Conservation (phyloP, 148 eudicot species). For the Amaranthus hypochondriacus region DNA sequence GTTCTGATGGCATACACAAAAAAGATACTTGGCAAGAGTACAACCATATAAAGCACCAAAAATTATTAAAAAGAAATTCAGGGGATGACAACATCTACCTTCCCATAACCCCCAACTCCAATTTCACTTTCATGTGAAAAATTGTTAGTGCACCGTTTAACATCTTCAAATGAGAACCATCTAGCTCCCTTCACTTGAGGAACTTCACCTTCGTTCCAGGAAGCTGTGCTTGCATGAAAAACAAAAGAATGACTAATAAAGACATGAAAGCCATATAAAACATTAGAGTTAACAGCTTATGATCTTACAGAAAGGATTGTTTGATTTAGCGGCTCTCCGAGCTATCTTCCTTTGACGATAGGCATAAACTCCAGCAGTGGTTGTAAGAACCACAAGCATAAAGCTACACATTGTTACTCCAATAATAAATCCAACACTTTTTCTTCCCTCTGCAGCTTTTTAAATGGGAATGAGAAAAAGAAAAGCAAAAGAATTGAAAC, state of each 20-base stretch:
- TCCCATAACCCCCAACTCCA: slow-evolving; percentile 73
- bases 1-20: not conserved
- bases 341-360: slow-evolving; percentile 41
- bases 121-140: slow-evolving; percentile 50
- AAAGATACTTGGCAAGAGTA: not conserved
- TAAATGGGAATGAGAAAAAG: slow-evolving; percentile 9
- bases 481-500: not conserved
- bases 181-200: slow-evolving; percentile 61
- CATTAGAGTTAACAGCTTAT: not conserved
- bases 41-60: not conserved
- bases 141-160: slow-evolving; percentile 39
- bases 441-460: slow-evolving; percentile 24
- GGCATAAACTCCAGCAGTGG: slow-evolving; percentile 51
- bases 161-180: slow-evolving; percentile 62
- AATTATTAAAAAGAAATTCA: not conserved
- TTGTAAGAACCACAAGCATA: slow-evolving; percentile 41
- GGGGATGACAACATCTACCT: slow-evolving; percentile 30
- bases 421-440: slow-evolving; percentile 35
- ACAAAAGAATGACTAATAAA: not conserved
- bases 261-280: not conserved
- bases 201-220: slow-evolving; percentile 42
- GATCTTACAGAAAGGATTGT: slow-evolving; percentile 60
- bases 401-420: slow-evolving; percentile 41
- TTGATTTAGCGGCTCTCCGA: slow-evolving; percentile 29
- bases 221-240: slow-evolving; percentile 32